phyloP scores from a whole-genome alignment of 2,329 filamentous ascomycete species.

The Fusarium decemcellulare region DNA sequence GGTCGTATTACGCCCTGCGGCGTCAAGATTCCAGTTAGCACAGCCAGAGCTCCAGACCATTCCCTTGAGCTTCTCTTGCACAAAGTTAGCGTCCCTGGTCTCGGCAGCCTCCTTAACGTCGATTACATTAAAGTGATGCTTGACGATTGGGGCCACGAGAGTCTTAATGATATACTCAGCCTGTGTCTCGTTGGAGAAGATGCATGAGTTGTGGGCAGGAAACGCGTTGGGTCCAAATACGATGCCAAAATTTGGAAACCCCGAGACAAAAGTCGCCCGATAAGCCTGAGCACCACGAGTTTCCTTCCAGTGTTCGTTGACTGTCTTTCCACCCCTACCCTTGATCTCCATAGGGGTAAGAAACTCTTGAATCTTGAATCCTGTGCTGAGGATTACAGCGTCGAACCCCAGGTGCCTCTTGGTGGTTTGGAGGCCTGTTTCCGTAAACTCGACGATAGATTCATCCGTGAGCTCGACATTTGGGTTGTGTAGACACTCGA shows the following conservation, averaged over 20 bases:
- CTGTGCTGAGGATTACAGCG: background rate
- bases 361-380: background rate
- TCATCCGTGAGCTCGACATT: background rate
- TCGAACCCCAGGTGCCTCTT: background rate
- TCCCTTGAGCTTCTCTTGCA: constrained; percentile 1
- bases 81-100: background rate
- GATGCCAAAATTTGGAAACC: background rate
- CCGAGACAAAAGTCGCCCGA: background rate
- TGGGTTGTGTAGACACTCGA: background rate
- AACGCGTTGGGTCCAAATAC: background rate
- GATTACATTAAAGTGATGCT: background rate
- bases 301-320: background rate
- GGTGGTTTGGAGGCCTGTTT: background rate
- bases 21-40: constrained; percentile 9
- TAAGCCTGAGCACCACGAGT: background rate
- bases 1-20: background rate
- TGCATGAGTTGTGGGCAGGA: background rate
- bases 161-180: constrained; percentile 1
- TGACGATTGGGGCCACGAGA: background rate
- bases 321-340: background rate
- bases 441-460: background rate
- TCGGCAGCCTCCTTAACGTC: constrained; percentile 5
- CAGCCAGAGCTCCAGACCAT: constrained; percentile 10
- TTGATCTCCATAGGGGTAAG: background rate
- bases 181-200: constrained; percentile 5